These are phyloP conservation scores for Carex arenaria DNA, from an alignment of 202 grass and related monocot genomes.

Conservation along the genomic window DNA sequence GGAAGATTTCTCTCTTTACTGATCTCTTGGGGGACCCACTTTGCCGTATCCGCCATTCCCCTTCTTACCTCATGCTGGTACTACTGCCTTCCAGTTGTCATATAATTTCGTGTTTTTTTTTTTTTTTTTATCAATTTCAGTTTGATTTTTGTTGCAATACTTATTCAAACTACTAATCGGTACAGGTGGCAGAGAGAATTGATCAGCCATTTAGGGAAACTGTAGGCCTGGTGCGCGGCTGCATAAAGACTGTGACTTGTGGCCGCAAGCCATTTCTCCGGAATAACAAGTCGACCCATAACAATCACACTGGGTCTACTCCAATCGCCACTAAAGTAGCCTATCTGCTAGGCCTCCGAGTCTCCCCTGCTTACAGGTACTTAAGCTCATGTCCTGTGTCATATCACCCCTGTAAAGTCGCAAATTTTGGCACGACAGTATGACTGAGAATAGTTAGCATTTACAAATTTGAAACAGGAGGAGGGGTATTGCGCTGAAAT, in stretches of 20 bases:
- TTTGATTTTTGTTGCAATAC: conserved; percentile 15
- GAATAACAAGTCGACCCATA: not conserved
- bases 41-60: conserved; percentile 89
- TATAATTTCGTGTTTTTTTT: not conserved
- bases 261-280: conserved; percentile 6
- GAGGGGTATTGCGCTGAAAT: conserved; percentile 51
- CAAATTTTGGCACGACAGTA: not conserved
- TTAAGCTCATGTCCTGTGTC: not conserved
- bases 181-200: conserved; percentile 66
- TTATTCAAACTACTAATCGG: conserved; percentile 28
- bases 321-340: conserved; percentile 60
- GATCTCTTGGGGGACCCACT: conserved; percentile 90
- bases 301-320: conserved; percentile 19
- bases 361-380: conserved; percentile 70
- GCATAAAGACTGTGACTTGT: conserved; percentile 72
- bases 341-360: conserved; percentile 89
- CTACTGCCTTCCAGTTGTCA: not conserved
- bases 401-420: not conserved
- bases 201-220: conserved; percentile 44
- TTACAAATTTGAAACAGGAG: conserved; percentile 36
- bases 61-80: conserved; percentile 89
- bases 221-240: conserved; percentile 70
- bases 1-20: conserved; percentile 85
- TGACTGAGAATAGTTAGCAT: not conserved
- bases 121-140: not conserved